Percentiles rank a stretch among this genome's conserved stretches.
These are phyloP conservation scores for Leishmania martiniquensis DNA, from an alignment of 208 protist species.

Conservation along the genomic window DNA sequence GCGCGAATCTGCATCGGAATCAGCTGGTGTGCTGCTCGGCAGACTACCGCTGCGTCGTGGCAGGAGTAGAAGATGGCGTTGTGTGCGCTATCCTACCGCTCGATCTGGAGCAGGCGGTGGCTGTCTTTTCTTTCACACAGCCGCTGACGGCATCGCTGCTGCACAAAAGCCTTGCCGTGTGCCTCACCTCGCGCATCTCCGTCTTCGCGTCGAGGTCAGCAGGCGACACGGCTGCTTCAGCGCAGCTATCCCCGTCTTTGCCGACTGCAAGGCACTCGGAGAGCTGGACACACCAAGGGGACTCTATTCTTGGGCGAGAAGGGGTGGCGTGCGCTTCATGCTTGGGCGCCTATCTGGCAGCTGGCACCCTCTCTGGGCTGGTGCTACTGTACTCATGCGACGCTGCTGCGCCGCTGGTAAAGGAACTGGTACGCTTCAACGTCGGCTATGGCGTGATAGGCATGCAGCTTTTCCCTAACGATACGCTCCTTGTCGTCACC, in stretches of 20 bases:
- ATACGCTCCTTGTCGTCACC: slow-evolving; percentile 74
- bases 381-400: slow-evolving; percentile 66
- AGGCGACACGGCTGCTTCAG: neutral
- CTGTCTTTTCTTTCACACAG: slow-evolving; percentile 29
- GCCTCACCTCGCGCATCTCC: slow-evolving; percentile 18
- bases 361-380: slow-evolving; percentile 70
- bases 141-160: neutral
- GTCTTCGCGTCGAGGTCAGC: slow-evolving; percentile 28
- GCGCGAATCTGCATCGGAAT: slow-evolving; percentile 45
- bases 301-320: slow-evolving; percentile 14
- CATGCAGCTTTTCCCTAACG: slow-evolving; percentile 64
- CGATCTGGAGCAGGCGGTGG: slow-evolving; percentile 36
- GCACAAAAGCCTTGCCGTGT: slow-evolving; percentile 1
- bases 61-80: slow-evolving; percentile 45
- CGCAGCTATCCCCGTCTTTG: neutral
- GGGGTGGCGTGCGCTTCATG: slow-evolving; percentile 64
- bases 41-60: slow-evolving; percentile 59
- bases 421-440: slow-evolving; percentile 79
- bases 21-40: slow-evolving; percentile 63
- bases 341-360: slow-evolving; percentile 50
- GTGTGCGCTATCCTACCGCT: slow-evolving; percentile 40
- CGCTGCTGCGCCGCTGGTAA: slow-evolving; percentile 29
- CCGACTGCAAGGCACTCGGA: neutral
- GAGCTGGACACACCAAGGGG: slow-evolving; percentile 18
- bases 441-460: slow-evolving; percentile 77